Base-by-base conservation (phyloP, 179 eudicot species). In the Spergularia azorica region DNA sequence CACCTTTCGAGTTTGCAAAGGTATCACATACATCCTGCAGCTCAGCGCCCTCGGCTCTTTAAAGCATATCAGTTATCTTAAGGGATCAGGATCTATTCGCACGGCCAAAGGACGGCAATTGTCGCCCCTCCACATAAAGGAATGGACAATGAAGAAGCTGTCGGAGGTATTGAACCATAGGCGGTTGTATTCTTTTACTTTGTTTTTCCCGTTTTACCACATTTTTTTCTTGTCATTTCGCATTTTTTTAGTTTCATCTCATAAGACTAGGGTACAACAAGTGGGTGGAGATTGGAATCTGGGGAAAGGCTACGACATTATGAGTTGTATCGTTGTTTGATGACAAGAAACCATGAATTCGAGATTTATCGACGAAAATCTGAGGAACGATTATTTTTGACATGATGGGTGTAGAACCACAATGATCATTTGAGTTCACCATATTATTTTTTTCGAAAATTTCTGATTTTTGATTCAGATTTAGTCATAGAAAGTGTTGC, bases 241-340 rank as follows among this genome's bases (percentile, higher is more conserved):
- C 80, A 83, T 87, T 79, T 68, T 69, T 86, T 43, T 43, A 43
- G 5, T 43, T 78, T 81, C 82, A 76, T 78, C 83, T 77, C 82
- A 79, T 67, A 75, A 80, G 76, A 73, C 70, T 59, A 66, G 79
- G 71, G 63, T 66, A 58, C 77, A 67, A 79, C 52, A 38, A 60
- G 71, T 46, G 70, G 43, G 61, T 55, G 76, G 76, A 41, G 73
- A 72, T 65, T 36, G 63, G 70, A 17, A 67, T 3, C 2, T 18
- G 62, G 63, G 70, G 43, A 63, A 64, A 55, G 77, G 72, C 55
- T 58, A 54, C 32, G 48, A 64, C 71, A 39, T 62, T 63, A 72
- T 77, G 73, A 75, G 74, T 77, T 52, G 80, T 81, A 77, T 67
- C 75, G 67, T 59, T 65, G 9, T 76, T 54, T 70, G 61, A 66